A percentile compares a stretch with the other conserved stretches of the same genome.
Evolutionary conservation across 768 basidiomycete genomes (phyloP).

Genomic region (Suillus subluteus): DNA sequence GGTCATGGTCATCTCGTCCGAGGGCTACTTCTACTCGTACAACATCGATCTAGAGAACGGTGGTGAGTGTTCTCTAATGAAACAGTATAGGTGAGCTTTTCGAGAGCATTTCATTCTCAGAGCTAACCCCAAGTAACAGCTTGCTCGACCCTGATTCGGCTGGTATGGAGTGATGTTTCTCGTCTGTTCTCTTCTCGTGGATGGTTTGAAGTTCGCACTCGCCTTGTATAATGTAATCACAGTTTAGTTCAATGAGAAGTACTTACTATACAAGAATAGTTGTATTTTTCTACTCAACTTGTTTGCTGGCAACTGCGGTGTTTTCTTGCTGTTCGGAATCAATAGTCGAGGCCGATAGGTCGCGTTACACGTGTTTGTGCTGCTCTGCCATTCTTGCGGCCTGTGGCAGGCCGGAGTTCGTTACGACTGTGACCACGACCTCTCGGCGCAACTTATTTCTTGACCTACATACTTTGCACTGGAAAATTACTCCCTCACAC

Average conservation of each 20-base stretch:
- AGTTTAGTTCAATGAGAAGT: slow-evolving; percentile 3
- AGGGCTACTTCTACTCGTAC: slow-evolving; percentile 95
- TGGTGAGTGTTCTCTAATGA: slow-evolving; percentile 93
- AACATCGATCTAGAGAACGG: slow-evolving; percentile 95
- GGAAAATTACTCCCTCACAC: slow-evolving; percentile 1
- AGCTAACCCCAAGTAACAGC: slow-evolving; percentile 4
- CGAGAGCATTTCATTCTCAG: background rate
- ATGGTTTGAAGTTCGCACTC: background rate
- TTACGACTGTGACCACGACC: background rate
- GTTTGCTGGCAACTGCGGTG: background rate
- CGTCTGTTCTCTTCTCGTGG: background rate
- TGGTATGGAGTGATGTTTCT: slow-evolving; percentile 4
- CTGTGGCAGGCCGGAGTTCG: background rate
- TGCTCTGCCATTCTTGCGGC: background rate
- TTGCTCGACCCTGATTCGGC: slow-evolving; percentile 10
- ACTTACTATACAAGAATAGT: slow-evolving; percentile 4
- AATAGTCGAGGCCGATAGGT: background rate
- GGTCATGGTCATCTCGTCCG: slow-evolving; percentile 95
- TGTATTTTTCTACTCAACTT: background rate
- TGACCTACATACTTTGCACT: background rate
- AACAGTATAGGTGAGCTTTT: slow-evolving; percentile 76
- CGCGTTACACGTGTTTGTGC: background rate
- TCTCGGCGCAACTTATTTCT: background rate
- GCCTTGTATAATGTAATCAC: slow-evolving; percentile 9
- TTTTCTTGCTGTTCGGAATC: background rate